Percentiles rank a stretch among this genome's conserved stretches.
Conservation (phyloP, 1,284 basidiomycete genomes). For the Puccinia hordei region DNA sequence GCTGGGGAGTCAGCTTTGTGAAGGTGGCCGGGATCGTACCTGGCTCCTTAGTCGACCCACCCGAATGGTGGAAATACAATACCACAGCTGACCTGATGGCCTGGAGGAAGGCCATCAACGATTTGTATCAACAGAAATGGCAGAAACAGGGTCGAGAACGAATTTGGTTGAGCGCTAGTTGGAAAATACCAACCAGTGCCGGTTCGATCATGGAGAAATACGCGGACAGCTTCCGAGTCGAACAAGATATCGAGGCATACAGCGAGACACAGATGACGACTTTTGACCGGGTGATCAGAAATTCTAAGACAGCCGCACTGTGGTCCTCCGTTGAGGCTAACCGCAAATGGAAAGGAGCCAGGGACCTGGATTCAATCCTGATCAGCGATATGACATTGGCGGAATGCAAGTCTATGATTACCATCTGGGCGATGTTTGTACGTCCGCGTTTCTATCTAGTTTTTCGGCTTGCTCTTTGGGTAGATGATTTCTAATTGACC, state of each 20-base stretch:
- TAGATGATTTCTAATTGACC: background rate
- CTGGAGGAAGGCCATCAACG: constrained; percentile 32
- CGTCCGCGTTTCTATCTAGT: background rate
- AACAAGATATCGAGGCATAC: constrained; percentile 41
- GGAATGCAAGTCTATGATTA: constrained; percentile 37
- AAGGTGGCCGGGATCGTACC: constrained; percentile 46
- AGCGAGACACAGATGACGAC: constrained; percentile 38
- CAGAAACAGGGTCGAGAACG: constrained; percentile 23
- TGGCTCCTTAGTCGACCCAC: constrained; percentile 23
- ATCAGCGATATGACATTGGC: constrained; percentile 30
- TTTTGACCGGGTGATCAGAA: constrained; percentile 41
- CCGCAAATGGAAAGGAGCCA: constrained; percentile 27
- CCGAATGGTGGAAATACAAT: background rate
- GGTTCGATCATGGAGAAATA: constrained; percentile 9
- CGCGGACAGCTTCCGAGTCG: constrained; percentile 40
- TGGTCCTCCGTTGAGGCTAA: constrained; percentile 32
- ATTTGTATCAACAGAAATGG: constrained; percentile 34
- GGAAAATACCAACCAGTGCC: constrained; percentile 29
- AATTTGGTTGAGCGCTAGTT: constrained; percentile 45
- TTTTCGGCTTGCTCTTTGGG: background rate
- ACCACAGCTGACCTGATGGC: constrained; percentile 34
- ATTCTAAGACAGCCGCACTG: constrained; percentile 28
- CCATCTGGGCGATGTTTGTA: constrained; percentile 46
- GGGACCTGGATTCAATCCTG: constrained; percentile 34
- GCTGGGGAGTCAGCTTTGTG: constrained; percentile 46